These are phyloP conservation scores for Nothophaeocryptopus gaeumannii DNA, from an alignment of 2,329 filamentous ascomycete genomes.

Conservation along the genomic window DNA sequence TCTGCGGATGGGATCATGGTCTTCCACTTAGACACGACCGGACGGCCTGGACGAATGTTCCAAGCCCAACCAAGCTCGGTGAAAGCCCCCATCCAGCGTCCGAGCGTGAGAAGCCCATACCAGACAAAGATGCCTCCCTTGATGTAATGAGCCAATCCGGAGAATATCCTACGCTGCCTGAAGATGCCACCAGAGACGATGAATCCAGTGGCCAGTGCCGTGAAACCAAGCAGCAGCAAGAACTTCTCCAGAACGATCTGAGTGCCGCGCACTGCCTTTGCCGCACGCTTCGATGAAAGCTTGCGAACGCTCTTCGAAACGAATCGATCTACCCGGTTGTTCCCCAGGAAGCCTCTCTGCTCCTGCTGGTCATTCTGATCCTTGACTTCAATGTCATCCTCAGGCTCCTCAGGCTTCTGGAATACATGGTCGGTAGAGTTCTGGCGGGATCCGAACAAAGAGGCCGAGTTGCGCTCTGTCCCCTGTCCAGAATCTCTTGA, in stretches of 20 bases:
- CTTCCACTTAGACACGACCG: slow-evolving; percentile 61
- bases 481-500: slow-evolving; percentile 42
- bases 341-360: slow-evolving; percentile 46
- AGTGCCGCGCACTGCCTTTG: slow-evolving; percentile 56
- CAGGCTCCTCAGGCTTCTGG: slow-evolving; percentile 22
- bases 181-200: slow-evolving; percentile 80
- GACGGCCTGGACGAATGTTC: slow-evolving; percentile 71
- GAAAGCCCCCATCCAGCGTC: slow-evolving; percentile 87
- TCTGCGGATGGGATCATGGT: slow-evolving; percentile 69
- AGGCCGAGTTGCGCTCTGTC: slow-evolving; percentile 27
- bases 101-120: slow-evolving; percentile 82
- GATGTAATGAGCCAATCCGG: slow-evolving; percentile 85
- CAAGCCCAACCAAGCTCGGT: slow-evolving; percentile 91
- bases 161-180: slow-evolving; percentile 60
- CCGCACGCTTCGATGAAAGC: slow-evolving; percentile 48
- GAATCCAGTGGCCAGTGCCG: slow-evolving; percentile 68
- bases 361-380: slow-evolving; percentile 32
- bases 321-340: slow-evolving; percentile 26
- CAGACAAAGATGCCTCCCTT: slow-evolving; percentile 95
- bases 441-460: slow-evolving; percentile 31
- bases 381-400: slow-evolving; percentile 42
- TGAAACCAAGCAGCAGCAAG: slow-evolving; percentile 74
- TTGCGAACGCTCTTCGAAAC: slow-evolving; percentile 24
- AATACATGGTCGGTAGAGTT: slow-evolving; percentile 32
- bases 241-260: slow-evolving; percentile 72